Conservation (phyloP, 2,329 filamentous ascomycete species). For the Pyrenophora graminea region DNA sequence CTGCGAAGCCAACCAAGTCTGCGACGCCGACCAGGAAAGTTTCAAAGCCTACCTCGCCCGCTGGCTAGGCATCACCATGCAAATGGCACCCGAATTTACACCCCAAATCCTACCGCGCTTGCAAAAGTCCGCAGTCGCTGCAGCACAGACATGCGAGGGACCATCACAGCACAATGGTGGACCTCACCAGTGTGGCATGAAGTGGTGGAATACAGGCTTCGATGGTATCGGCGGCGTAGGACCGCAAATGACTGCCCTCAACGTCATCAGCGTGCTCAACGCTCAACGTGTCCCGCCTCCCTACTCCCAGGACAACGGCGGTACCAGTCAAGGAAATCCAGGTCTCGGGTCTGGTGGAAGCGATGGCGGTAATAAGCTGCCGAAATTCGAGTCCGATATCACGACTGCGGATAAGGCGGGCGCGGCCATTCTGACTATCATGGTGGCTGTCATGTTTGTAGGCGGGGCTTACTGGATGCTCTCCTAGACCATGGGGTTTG, state of each 20-base stretch:
- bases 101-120: slow-evolving; percentile 58
- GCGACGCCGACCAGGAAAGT: slow-evolving; percentile 51
- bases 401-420: slow-evolving; percentile 50
- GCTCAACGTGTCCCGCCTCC: slow-evolving; percentile 48
- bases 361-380: slow-evolving; percentile 16
- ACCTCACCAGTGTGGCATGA: slow-evolving; percentile 47
- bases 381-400: slow-evolving; percentile 27
- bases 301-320: slow-evolving; percentile 56
- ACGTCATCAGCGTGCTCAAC: slow-evolving; percentile 54
- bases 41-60: slow-evolving; percentile 54
- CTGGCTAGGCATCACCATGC: slow-evolving; percentile 59
- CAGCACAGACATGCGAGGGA: slow-evolving; percentile 59
- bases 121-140: slow-evolving; percentile 57
- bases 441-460: slow-evolving; percentile 21
- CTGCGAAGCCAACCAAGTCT: slow-evolving; percentile 49
- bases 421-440: slow-evolving; percentile 49
- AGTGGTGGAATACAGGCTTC: slow-evolving; percentile 48
- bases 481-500: background rate
- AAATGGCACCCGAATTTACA: slow-evolving; percentile 62
- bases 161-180: slow-evolving; percentile 42
- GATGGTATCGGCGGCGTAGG: slow-evolving; percentile 58
- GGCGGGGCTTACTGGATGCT: slow-evolving; percentile 6
- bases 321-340: slow-evolving; percentile 54
- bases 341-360: slow-evolving; percentile 43
- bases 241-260: slow-evolving; percentile 62